phyloP scores from a whole-genome alignment of 495 filamentous ascomycete species.

The Annulohypoxylon maeteangense region DNA sequence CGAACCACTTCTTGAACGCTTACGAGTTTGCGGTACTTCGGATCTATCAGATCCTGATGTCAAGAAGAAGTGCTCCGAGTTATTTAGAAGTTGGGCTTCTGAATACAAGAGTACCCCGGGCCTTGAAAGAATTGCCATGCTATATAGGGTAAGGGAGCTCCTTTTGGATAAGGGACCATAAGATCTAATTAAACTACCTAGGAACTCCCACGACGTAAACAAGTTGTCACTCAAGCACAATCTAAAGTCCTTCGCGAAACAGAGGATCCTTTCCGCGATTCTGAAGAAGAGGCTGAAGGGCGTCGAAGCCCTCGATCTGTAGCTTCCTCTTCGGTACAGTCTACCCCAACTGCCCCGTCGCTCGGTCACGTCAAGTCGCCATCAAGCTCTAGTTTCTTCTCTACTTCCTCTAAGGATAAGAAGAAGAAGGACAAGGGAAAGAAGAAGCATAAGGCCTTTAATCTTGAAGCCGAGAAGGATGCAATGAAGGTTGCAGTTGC shows the following conservation, averaged over 20 bases:
- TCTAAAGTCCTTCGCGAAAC: constrained; percentile 85
- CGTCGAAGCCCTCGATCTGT: constrained; percentile 24
- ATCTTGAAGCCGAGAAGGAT: constrained; percentile 86
- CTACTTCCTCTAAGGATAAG: constrained; percentile 54
- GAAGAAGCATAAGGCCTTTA: constrained; percentile 71
- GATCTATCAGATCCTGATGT: constrained; percentile 86
- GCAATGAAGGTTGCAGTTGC: constrained; percentile 85
- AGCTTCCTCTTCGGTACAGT: constrained; percentile 46
- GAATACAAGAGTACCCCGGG: constrained; percentile 85
- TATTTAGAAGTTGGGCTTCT: constrained; percentile 89
- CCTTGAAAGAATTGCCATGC: constrained; percentile 77
- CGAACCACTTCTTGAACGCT: constrained; percentile 90
- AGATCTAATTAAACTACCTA: constrained; percentile 38
- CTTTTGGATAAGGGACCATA: neutral
- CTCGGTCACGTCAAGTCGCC: constrained; percentile 47
- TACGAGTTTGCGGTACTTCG: constrained; percentile 88
- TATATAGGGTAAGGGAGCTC: constrained; percentile 71
- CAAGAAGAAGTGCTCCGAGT: constrained; percentile 81
- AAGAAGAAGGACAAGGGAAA: constrained; percentile 62
- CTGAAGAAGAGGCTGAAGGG: constrained; percentile 65
- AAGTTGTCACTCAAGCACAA: constrained; percentile 72
- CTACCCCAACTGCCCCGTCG: constrained; percentile 48
- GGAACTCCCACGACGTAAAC: constrained; percentile 65
- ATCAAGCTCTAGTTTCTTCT: constrained; percentile 47
- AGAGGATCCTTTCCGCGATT: constrained; percentile 69